These are phyloP conservation scores for Backusella mclennaniae DNA, from an alignment of 192 early-diverging fungal species.

Conservation along the genomic window DNA sequence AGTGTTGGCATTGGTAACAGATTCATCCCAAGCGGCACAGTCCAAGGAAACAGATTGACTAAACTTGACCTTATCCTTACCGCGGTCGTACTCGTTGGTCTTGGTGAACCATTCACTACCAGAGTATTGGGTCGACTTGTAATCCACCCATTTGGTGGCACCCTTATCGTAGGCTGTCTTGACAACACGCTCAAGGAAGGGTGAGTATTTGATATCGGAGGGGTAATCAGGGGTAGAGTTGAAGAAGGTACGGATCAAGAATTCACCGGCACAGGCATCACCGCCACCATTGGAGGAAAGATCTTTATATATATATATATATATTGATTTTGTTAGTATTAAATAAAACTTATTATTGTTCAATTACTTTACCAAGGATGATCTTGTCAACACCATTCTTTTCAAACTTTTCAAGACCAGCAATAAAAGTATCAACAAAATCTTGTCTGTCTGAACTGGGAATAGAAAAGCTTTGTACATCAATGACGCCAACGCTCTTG, in stretches of 20 bases:
- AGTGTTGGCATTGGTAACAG: neutral
- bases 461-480: conserved; percentile 36
- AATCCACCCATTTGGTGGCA: conserved; percentile 31
- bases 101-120: conserved; percentile 29
- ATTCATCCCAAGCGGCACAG: conserved; percentile 24
- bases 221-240: conserved; percentile 31
- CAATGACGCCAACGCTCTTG: conserved; percentile 28
- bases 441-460: conserved; percentile 19
- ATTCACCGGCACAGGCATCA: conserved; percentile 40
- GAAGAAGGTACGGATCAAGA: conserved; percentile 33
- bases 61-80: conserved; percentile 20
- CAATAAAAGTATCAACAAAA: conserved; percentile 27
- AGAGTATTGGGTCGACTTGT: conserved; percentile 17
- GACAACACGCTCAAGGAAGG: conserved; percentile 28
- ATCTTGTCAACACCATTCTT: conserved; percentile 30
- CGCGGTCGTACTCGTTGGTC: conserved; percentile 19
- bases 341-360: no score
- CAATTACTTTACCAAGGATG: conserved; percentile 17
- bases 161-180: conserved; percentile 22
- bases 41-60: conserved; percentile 29
- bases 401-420: conserved; percentile 25
- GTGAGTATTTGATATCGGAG: conserved; percentile 36
- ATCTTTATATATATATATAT: neutral
- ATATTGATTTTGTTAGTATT: neutral
- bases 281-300: conserved; percentile 38